Evolutionary conservation across 2,329 filamentous ascomycete species (phyloP), one percentile per base, ranked within the genome.

Genomic region (Trichoderma koningii): DNA sequence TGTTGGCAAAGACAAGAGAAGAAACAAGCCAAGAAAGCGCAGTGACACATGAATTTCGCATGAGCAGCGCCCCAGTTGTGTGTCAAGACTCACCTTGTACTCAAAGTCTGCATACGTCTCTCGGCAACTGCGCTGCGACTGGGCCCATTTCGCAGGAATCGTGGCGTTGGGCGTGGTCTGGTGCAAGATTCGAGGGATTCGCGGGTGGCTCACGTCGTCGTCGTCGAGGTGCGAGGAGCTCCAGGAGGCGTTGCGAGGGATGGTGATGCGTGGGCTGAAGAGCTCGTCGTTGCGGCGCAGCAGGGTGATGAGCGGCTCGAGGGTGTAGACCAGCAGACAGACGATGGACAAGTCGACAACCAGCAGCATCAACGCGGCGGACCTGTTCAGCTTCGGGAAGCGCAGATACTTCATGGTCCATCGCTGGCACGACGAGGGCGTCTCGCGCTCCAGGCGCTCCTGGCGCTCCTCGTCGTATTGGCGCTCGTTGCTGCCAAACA

Each of bases 281-380:
- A 63, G 26, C 19, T 63, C 59, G 7, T 63, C 59, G 41, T 63
- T 63, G 12, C 59, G n/a, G 7, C 6, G 50, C 50, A 63, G n/a
- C 0, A 63, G 59, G 7, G 59, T 63, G n/a, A 63, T 55, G 59
- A 63, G 59, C 7, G 59, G 59, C 48, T 63, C 59, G 19, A 63
- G 59, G 3, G 59, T n/a, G n/a, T 63, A 63, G 28, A 63, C 7
- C 0, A 63, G 59, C 41, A 47, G n/a, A 14, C 59, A 50, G 41
- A 63, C 59, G 28, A 63, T 28, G 38, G 48, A 12, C 50, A 63
- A 6, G 41, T 63, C 59, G 21, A 55, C 28, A 14, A 63, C 26
- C 26, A 63, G 19, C 1, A 63, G 59, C 19, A 63, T 6, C 14
- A 51, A 63, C 1, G 30, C 50, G 7, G 59, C 48, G 7, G 30